These are phyloP conservation scores for Pyronema omphalodes DNA, from an alignment of 495 filamentous ascomycete genomes.

Conservation along the genomic window DNA sequence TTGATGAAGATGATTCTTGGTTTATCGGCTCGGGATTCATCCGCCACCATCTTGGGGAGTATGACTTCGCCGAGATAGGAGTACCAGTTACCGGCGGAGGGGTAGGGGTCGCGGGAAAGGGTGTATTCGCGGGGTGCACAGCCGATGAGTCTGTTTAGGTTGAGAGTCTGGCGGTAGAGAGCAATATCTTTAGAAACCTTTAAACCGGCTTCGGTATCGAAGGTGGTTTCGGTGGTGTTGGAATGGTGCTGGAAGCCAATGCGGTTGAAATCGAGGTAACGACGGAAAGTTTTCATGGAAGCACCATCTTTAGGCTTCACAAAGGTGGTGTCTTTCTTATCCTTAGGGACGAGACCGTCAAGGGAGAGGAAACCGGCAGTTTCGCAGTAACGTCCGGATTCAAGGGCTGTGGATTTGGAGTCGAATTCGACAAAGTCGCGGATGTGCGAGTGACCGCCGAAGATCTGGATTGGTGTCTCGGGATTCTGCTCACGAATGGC, in stretches of 20 bases:
- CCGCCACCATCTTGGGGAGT: constrained; percentile 42
- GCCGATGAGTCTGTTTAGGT: constrained; percentile 56
- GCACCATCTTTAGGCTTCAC: constrained; percentile 7
- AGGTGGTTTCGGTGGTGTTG: constrained; percentile 45
- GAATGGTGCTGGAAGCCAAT: constrained; percentile 71
- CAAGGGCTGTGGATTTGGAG: constrained; percentile 57
- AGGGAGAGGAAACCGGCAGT: constrained; percentile 95
- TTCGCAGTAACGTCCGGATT: constrained; percentile 91
- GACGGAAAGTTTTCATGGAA: constrained; percentile 45
- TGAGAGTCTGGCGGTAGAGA: constrained; percentile 44
- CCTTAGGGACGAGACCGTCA: constrained; percentile 37
- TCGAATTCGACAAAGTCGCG: constrained; percentile 74
- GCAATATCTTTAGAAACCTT: constrained; percentile 58
- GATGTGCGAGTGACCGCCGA: constrained; percentile 83
- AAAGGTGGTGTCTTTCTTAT: constrained; percentile 23
- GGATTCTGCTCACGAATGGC: constrained; percentile 60
- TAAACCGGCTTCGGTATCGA: constrained; percentile 58
- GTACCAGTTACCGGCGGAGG: constrained; percentile 51
- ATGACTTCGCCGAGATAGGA: constrained; percentile 60
- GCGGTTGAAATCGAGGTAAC: constrained; percentile 92
- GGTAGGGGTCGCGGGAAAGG: constrained; percentile 53
- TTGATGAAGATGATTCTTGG: constrained; percentile 62
- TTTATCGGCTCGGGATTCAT: constrained; percentile 30
- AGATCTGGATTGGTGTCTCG: constrained; percentile 77
- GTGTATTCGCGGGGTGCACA: constrained; percentile 70